Evolutionary conservation across 139 green algal species (phyloP), one percentile per base, ranked within the genome.

Genomic region (Pleodorina starrii): DNA sequence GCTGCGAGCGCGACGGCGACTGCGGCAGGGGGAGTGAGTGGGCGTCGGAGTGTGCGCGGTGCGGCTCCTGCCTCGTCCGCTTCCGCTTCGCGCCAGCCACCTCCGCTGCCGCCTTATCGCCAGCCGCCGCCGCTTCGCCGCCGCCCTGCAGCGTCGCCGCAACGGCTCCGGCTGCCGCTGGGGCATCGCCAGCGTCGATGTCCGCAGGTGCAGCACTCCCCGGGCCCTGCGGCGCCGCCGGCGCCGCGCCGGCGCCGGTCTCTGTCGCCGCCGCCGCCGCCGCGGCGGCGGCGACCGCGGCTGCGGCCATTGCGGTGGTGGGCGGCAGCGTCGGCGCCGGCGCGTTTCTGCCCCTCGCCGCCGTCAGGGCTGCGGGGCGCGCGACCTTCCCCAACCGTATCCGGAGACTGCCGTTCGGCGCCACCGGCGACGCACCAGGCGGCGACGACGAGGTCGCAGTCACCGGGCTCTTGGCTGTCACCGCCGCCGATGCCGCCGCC

Each of bases 361-460:
- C 63, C 48, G 38, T 21, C 7, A 68, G 85, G 11, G 60, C 85
- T 35, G 59, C 72, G 27, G 57, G 85, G 23, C 72, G 72, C 54
- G 75, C 59, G 29, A 87, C 60, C 42, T 75, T 75, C 25, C 79
- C 79, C 11, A 76, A 38, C 35, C 57, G 57, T 5, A 86, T 86
- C 1, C 27, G 57, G 35, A 57, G 35, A 36, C 78, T 38, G 38
- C n/a, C 54, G 32, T 21, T 57, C 12, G 50, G 14, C 25, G 76
- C 32, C n/a, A 32, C 23, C 16, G 50, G 46, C 27, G 75, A 83
- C 14, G 27, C 10, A 32, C 36, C 23, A 7, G 54, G 32, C 29
- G 51, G 29, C 16, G 77, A 46, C 35, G 68, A 76, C 46, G 68
- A 76, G 21, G 63, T 36, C 63, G 29, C 63, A 42, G 43, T 29